These are phyloP conservation scores for Raffaelea albimanens DNA, from an alignment of 2,329 filamentous ascomycete species.

Conservation along the genomic window DNA sequence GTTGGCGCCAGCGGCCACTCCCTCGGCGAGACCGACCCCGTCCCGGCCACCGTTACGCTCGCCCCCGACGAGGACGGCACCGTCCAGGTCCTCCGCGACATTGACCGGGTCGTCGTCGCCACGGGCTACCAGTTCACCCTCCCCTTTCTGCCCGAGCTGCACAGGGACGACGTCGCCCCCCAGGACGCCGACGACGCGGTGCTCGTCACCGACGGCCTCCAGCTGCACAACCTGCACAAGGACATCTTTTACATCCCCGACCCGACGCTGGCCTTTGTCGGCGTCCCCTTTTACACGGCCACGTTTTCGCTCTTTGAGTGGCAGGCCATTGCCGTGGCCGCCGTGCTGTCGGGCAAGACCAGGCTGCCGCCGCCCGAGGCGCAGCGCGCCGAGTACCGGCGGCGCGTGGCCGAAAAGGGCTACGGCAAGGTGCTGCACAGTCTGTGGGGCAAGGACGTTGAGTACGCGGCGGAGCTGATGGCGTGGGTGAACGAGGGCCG, in stretches of 20 bases:
- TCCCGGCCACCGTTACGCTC: slow-evolving; percentile 42
- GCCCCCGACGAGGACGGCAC: slow-evolving; percentile 32
- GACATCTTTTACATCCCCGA: slow-evolving; percentile 65
- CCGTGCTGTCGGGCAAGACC: slow-evolving; percentile 40
- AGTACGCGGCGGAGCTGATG: slow-evolving; percentile 16
- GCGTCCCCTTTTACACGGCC: slow-evolving; percentile 55
- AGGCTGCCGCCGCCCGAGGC: slow-evolving; percentile 33
- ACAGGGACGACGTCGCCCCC: slow-evolving; percentile 25
- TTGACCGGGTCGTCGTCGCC: slow-evolving; percentile 54
- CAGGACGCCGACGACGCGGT: slow-evolving; percentile 35
- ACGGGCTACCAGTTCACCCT: slow-evolving; percentile 46
- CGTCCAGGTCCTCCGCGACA: slow-evolving; percentile 33
- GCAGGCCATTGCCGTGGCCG: slow-evolving; percentile 52
- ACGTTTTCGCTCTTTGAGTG: slow-evolving; percentile 65
- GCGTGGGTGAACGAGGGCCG: slow-evolving; percentile 15
- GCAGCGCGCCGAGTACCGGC: slow-evolving; percentile 26
- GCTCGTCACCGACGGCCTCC: slow-evolving; percentile 32
- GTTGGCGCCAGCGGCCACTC: slow-evolving; percentile 1
- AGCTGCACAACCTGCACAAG: slow-evolving; percentile 47
- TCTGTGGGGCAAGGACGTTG: slow-evolving; percentile 17
- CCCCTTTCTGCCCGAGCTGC: slow-evolving; percentile 49
- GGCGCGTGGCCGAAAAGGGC: slow-evolving; percentile 19
- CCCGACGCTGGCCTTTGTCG: slow-evolving; percentile 53
- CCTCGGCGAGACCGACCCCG: slow-evolving; percentile 18
- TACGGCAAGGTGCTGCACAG: slow-evolving; percentile 28